Evolutionary conservation across 768 basidiomycete genomes (phyloP).

Genomic region (Auricularia auricula-judae): DNA sequence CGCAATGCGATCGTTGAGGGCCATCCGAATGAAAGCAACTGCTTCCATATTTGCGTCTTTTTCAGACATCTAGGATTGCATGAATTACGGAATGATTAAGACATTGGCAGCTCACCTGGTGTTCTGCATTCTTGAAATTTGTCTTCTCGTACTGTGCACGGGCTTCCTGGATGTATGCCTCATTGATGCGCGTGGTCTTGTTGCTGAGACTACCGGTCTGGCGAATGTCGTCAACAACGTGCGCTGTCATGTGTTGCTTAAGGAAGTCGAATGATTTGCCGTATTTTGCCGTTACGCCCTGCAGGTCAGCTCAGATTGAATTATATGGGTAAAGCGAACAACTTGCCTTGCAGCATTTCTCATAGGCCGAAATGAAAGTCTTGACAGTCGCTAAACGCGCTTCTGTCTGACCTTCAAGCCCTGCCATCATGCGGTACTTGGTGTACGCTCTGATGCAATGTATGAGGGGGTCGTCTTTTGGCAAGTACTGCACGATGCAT

Average conservation of each 20-base stretch:
- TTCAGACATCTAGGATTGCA: background rate
- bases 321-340: constrained; percentile 4
- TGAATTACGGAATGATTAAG: background rate
- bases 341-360: background rate
- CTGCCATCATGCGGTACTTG: constrained; percentile 15
- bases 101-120: constrained; percentile 14
- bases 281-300: constrained; percentile 14
- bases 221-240: constrained; percentile 17
- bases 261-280: constrained; percentile 19
- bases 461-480: constrained; percentile 14
- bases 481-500: constrained; percentile 20
- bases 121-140: constrained; percentile 18
- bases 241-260: constrained; percentile 18
- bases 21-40: constrained; percentile 18
- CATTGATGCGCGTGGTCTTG: constrained; percentile 18
- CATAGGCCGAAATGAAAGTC: background rate
- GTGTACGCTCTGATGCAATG: constrained; percentile 18
- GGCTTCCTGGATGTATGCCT: constrained; percentile 23
- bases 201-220: constrained; percentile 20
- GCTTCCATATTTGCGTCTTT: background rate
- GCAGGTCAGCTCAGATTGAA: constrained; percentile 6
- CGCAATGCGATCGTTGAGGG: constrained; percentile 12
- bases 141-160: constrained; percentile 18
- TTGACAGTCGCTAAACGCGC: constrained; percentile 10
- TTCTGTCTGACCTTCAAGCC: constrained; percentile 19